phyloP scores from a whole-genome alignment of 2,329 filamentous ascomycete genomes.

The Onygenales sp. region DNA sequence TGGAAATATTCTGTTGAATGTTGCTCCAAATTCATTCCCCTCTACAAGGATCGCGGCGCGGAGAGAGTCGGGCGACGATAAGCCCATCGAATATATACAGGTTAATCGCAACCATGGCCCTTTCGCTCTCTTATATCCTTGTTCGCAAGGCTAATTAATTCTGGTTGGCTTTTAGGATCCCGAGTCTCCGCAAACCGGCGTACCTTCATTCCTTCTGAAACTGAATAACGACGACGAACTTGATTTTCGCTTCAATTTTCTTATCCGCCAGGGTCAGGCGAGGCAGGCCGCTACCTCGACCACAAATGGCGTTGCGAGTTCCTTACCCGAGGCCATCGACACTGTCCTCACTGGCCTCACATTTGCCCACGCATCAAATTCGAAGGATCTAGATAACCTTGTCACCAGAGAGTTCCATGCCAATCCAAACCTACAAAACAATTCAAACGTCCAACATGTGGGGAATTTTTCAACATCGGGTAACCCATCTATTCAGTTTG shows the following conservation, averaged over 20 bases:
- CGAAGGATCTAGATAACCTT: slow-evolving; percentile 82
- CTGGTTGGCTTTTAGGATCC: slow-evolving; percentile 54
- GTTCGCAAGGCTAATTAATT: slow-evolving; percentile 2
- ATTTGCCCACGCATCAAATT: slow-evolving; percentile 78
- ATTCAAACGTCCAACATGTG: slow-evolving; percentile 89
- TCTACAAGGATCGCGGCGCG: slow-evolving; percentile 66
- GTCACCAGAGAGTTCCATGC: slow-evolving; percentile 94
- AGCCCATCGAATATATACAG: slow-evolving; percentile 83
- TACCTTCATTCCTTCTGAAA: slow-evolving; percentile 73
- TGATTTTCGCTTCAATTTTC: slow-evolving; percentile 84
- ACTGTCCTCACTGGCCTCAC: slow-evolving; percentile 81
- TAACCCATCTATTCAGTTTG: slow-evolving; percentile 74
- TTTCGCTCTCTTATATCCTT: slow-evolving; percentile 5
- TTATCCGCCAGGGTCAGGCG: slow-evolving; percentile 51
- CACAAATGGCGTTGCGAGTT: slow-evolving; percentile 42
- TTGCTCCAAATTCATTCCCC: slow-evolving; percentile 80
- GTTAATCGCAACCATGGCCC: slow-evolving; percentile 40
- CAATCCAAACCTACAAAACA: slow-evolving; percentile 95
- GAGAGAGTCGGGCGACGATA: slow-evolving; percentile 62
- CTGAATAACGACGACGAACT: slow-evolving; percentile 86
- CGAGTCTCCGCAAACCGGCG: slow-evolving; percentile 40
- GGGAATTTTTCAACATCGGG: slow-evolving; percentile 82
- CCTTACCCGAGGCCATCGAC: slow-evolving; percentile 47
- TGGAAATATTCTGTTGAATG: slow-evolving; percentile 64
- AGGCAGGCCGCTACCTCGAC: slow-evolving; percentile 41